phyloP scores from a whole-genome alignment of 2,329 filamentous ascomycete species.

The Chaetoscypha palmicola region DNA sequence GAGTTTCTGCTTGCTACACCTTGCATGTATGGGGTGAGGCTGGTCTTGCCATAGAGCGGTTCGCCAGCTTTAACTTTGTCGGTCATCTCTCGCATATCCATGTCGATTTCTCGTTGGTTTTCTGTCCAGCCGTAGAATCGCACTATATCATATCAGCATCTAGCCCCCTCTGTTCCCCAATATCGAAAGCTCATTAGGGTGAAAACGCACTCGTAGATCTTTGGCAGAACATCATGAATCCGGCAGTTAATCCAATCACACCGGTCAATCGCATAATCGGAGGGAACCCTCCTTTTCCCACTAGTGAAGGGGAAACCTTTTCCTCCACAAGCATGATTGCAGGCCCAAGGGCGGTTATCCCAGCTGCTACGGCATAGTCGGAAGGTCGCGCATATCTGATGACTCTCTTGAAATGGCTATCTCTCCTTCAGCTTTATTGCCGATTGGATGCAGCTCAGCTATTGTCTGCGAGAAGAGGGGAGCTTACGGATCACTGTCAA shows the following conservation, averaged over 20 bases:
- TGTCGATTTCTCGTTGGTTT: conserved; percentile 82
- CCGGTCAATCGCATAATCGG: conserved; percentile 74
- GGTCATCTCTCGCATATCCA: conserved; percentile 99
- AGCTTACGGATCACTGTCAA: conserved; percentile 95
- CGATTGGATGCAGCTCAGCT: no score
- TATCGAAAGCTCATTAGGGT: no score
- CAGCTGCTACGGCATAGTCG: conserved; percentile 69
- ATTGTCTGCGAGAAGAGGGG: no score
- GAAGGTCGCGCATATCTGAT: conserved; percentile 76
- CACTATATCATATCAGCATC: conserved; percentile 47
- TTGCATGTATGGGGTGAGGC: conserved; percentile 81
- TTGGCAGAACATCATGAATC: conserved; percentile 80
- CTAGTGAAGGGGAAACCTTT: conserved; percentile 74
- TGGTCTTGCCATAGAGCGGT: conserved; percentile 77
- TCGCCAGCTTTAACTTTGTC: conserved; percentile 88
- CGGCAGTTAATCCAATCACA: conserved; percentile 66
- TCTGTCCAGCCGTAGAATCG: conserved; percentile 94
- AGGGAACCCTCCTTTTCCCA: conserved; percentile 74
- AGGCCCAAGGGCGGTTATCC: conserved; percentile 65
- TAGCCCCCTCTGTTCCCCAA: no score
- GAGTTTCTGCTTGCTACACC: conserved; percentile 89
- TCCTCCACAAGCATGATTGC: conserved; percentile 73
- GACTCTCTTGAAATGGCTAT: conserved; percentile 85
- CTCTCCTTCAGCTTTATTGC: no score
- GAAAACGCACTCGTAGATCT: conserved; percentile 69